Evolutionary conservation across 495 filamentous ascomycete genomes (phyloP), one percentile per base, ranked within the genome.

Genomic region (Aspergillus hancockii): DNA sequence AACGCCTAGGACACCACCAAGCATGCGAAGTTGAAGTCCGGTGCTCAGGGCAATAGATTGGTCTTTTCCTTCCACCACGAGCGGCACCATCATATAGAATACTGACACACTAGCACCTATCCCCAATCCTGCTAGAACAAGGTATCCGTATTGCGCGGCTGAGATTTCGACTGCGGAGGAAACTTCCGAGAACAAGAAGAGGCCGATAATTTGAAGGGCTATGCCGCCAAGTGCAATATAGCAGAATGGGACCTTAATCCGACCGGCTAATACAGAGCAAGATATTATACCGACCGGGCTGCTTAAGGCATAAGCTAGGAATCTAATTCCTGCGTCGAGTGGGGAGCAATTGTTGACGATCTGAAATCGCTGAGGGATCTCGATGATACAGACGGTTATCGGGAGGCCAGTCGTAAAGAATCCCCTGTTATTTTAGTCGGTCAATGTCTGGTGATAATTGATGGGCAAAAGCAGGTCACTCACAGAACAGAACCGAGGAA

Each of bases 321-420:
- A 67, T 55, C 83, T 72, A 30, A 83, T 66, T 2, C 84, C 86
- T 0, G 85, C 68, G 1, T 54, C 58, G 32, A 75, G 43, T 3
- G 71, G 60, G 0, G 63, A 64, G 38, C 49, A 41, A 19, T 67
- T 67, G 58, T 84, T 81, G 49, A 84, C 79, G 34, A 81, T 75
- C 55, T 87, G 83, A 31, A 85, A 81, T 5, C 79, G 71, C 51
- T 85, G 78, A 6, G 85, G 85, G 4, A 87, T 67, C 49, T 79
- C 74, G 57, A 86, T 78, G 10, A 83, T 72, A 12, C 81, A 73
- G 6, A 79, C 67, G 18, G 82, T 76, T 55, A 83, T 82, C 5
- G 81, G 63, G 19, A 81, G 80, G 3, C 85, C 85, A 0, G 75
- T 79, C 18, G 81, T 67, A 19, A 87, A 71, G 14, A 79, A 83